Base-by-base conservation (phyloP, 1,139 yeast genomes). In the Geotrichum carabidarum region DNA sequence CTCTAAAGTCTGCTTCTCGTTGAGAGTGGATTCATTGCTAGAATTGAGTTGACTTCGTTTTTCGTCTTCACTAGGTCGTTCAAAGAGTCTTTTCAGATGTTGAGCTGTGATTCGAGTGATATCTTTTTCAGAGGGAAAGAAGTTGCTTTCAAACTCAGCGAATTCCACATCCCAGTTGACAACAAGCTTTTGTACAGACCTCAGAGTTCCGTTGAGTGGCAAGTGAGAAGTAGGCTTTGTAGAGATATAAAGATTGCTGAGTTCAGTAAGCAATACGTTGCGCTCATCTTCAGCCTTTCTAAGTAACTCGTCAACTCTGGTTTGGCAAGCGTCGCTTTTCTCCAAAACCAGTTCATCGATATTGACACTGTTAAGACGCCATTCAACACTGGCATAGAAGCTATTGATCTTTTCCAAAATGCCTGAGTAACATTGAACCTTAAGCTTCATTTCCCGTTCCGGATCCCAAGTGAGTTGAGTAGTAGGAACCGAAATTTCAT, bases 121-220 rank as follows among this genome's bases (percentile, higher is more conserved):
- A 76, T 94, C 99, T 65, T 86, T 88, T 68, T 94, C 99, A 14
- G 95, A 83, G 0, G 98, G 98, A 58, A 93, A 78, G 65, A 79
- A 93, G 32, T 76, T 77, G 53, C 78, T 78, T 60, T 88, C 97
- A 71, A 93, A 90, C n/a, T 82, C 87, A 46, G 81, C 78, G 65
- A 94, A 90, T 57, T 86, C 96, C 31, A 72, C 67, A 69, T 93
- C 96, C 99, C 99, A 94, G 48, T 75, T 78, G 27, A 89, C 91
- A 4, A 95, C 94, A 50, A 84, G 73, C 58, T 86, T 91, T 65
- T 93, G 97, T 30, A 93, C 76, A 46, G 79, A 79, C 62, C 95
- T 74, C 27, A 89, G 71, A 1, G 86, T 79, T 0, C 80, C 74
- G 65, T 94, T 93, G 63, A 94, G 71, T 8, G 82, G 78, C 47